These are phyloP conservation scores for Vitellaria paradoxa DNA, from an alignment of 179 eudicot species.

Conservation along the genomic window DNA sequence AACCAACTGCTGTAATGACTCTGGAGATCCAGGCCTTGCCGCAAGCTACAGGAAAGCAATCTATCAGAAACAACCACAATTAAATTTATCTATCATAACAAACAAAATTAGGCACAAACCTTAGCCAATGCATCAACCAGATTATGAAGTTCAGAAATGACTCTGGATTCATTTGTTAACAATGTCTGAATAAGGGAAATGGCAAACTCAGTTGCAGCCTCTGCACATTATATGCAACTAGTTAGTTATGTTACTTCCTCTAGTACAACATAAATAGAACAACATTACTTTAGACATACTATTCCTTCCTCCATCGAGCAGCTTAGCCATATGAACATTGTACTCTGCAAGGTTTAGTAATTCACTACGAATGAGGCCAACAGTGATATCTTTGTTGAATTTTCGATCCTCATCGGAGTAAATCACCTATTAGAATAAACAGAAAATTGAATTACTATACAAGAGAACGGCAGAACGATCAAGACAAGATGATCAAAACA, in stretches of 20 bases:
- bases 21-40: constrained; percentile 92
- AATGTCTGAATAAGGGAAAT: constrained; percentile 72
- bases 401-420: constrained; percentile 91
- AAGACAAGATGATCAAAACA: not conserved
- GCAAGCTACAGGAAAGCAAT: constrained; percentile 60
- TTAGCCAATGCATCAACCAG: constrained; percentile 78
- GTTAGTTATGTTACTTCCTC: constrained; percentile 12
- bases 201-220: constrained; percentile 85
- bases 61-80: constrained; percentile 11
- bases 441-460: constrained; percentile 1
- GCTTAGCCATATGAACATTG: constrained; percentile 86
- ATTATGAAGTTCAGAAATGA: constrained; percentile 75
- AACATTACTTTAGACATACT: constrained; percentile 48
- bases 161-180: constrained; percentile 64
- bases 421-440: constrained; percentile 52
- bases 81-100: constrained; percentile 5
- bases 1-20: constrained; percentile 80
- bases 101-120: constrained; percentile 41
- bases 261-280: not conserved
- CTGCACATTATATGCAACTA: constrained; percentile 38
- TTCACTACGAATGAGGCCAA: constrained; percentile 82
- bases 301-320: constrained; percentile 89
- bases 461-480: not conserved
- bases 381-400: constrained; percentile 82
- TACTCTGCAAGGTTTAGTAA: constrained; percentile 85